Percentiles rank a stretch among this genome's conserved stretches.
Evolutionary conservation across 2,329 filamentous ascomycete genomes (phyloP).

Genomic region (Alternaria sp.): DNA sequence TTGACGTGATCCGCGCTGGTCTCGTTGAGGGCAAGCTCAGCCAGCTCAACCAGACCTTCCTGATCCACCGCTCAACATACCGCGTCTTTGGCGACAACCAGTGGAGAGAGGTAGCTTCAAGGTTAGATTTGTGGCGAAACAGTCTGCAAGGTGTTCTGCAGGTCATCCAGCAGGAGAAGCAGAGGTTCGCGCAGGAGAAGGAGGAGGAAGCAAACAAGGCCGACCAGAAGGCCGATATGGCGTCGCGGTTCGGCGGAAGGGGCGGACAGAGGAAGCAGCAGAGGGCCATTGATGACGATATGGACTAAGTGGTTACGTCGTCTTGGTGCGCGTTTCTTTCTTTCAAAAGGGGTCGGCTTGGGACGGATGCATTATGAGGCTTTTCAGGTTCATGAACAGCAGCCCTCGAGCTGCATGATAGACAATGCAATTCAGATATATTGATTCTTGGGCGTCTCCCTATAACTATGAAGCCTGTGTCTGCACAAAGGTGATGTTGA

Average conservation of each 20-base stretch:
- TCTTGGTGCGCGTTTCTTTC: conserved; percentile 21
- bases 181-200: conserved; percentile 76
- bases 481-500: conserved; percentile 39
- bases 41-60: conserved; percentile 89
- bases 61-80: conserved; percentile 95
- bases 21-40: conserved; percentile 96
- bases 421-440: conserved; percentile 39
- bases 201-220: conserved; percentile 77
- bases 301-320: conserved; percentile 34
- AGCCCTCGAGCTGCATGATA: conserved; percentile 42
- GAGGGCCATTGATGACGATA: conserved; percentile 45
- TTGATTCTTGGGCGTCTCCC: background rate
- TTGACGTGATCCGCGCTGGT: conserved; percentile 94
- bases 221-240: conserved; percentile 66
- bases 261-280: conserved; percentile 35
- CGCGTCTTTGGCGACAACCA: conserved; percentile 97
- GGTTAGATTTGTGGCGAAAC: conserved; percentile 88
- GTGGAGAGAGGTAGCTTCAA: conserved; percentile 91
- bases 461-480: conserved; percentile 24
- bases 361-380: conserved; percentile 37
- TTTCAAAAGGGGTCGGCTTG: conserved; percentile 29
- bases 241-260: conserved; percentile 33
- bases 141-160: conserved; percentile 79
- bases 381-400: conserved; percentile 37
- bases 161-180: conserved; percentile 81